phyloP scores from a whole-genome alignment of 768 basidiomycete species.

The Russula vinacea region DNA sequence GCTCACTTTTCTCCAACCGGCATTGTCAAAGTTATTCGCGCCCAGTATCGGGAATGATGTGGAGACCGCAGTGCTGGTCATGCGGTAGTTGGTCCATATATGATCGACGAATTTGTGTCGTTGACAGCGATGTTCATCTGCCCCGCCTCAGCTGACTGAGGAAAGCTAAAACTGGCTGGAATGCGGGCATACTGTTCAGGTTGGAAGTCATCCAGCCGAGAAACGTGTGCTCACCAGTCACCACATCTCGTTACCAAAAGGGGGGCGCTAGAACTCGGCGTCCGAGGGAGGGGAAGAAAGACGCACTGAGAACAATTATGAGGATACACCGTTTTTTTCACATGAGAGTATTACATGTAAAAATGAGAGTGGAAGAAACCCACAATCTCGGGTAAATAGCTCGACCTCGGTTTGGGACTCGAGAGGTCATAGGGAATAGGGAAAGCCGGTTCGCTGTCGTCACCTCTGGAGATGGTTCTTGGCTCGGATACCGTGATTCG shows the following conservation, averaged over 20 bases:
- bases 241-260: slow-evolving; percentile 1
- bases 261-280: not conserved
- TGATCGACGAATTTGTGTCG: slow-evolving; percentile 14
- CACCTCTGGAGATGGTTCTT: not conserved
- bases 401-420: too few relatives aligned
- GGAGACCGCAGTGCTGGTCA: slow-evolving; percentile 15
- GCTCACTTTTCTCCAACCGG: not conserved
- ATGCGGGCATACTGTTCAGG: not conserved
- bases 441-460: not conserved
- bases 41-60: not conserved
- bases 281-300: slow-evolving; percentile 2
- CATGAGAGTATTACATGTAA: slow-evolving; percentile 1
- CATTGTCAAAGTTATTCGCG: slow-evolving; percentile 8
- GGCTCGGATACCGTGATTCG: not conserved
- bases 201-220: not conserved
- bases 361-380: not conserved
- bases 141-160: not conserved
- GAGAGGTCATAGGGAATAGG: too few relatives aligned
- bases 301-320: not conserved
- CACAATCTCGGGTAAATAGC: slow-evolving; percentile 3
- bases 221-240: not conserved
- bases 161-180: not conserved
- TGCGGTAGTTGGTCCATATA: slow-evolving; percentile 4
- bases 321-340: not conserved
- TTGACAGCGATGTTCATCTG: slow-evolving; percentile 20